Conservation (phyloP, 2,329 filamentous ascomycete species). For the Cordyceps javanica region DNA sequence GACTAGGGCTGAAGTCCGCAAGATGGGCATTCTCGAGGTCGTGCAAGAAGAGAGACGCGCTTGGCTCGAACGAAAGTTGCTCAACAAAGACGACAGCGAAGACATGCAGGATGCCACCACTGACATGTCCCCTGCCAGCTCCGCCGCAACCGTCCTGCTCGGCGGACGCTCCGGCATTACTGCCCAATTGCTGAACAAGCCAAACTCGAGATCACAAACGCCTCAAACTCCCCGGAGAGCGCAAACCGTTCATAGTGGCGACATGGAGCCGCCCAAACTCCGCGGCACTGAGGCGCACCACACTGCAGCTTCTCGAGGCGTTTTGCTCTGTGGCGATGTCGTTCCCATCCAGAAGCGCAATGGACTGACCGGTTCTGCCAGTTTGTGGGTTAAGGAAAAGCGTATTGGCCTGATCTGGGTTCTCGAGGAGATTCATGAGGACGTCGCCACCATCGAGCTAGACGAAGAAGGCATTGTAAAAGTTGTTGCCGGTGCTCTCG, state of each 20-base stretch:
- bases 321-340: slow-evolving; percentile 93
- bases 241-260: slow-evolving; percentile 56
- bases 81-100: slow-evolving; percentile 39
- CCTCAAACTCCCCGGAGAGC: slow-evolving; percentile 54
- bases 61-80: slow-evolving; percentile 84
- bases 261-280: slow-evolving; percentile 49
- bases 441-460: slow-evolving; percentile 70
- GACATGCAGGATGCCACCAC: slow-evolving; percentile 25
- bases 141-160: slow-evolving; percentile 49
- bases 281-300: slow-evolving; percentile 54
- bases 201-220: slow-evolving; percentile 51
- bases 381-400: slow-evolving; percentile 98
- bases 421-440: slow-evolving; percentile 93
- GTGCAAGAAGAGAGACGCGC: slow-evolving; percentile 81
- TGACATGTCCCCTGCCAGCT: slow-evolving; percentile 30
- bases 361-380: slow-evolving; percentile 83
- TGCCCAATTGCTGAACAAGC: slow-evolving; percentile 80
- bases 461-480: slow-evolving; percentile 72
- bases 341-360: slow-evolving; percentile 96
- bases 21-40: slow-evolving; percentile 90
- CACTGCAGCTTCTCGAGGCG: slow-evolving; percentile 74
- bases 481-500: slow-evolving; percentile 66
- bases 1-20: slow-evolving; percentile 89
- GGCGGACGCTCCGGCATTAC: slow-evolving; percentile 73
- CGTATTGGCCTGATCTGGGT: slow-evolving; percentile 93